These are phyloP conservation scores for Penicillium sp. DNA, from an alignment of 2,329 filamentous ascomycete genomes.

Conservation along the genomic window DNA sequence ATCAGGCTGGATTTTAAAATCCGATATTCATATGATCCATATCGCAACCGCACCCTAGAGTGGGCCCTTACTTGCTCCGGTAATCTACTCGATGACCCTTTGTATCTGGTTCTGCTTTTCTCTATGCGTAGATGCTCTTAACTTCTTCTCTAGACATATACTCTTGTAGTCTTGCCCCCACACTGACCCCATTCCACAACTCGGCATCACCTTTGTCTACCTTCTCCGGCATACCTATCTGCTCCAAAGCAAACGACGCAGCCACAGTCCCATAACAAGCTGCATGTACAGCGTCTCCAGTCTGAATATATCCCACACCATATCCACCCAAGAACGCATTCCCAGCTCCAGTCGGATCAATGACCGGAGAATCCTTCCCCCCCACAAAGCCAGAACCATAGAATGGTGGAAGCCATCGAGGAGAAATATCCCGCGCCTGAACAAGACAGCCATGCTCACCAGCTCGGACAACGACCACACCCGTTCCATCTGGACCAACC, in stretches of 20 bases:
- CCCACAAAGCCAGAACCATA: constrained; percentile 2
- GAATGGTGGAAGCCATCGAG: constrained; percentile 32
- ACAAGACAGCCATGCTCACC: constrained; percentile 33
- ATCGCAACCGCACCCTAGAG: background rate
- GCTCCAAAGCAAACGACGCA: constrained; percentile 33
- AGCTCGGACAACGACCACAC: constrained; percentile 29
- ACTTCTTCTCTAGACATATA: constrained; percentile 14
- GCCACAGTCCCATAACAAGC: constrained; percentile 34
- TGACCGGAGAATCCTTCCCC: constrained; percentile 8
- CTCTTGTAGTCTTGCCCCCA: constrained; percentile 14
- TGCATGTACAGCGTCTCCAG: constrained; percentile 20
- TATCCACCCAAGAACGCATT: constrained; percentile 40
- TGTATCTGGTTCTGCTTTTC: background rate
- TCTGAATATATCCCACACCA: constrained; percentile 25
- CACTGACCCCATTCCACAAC: constrained; percentile 19
- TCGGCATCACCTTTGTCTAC: constrained; percentile 5
- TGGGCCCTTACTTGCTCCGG: background rate
- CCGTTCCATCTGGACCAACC: constrained; percentile 17
- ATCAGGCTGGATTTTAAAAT: background rate
- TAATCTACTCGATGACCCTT: too few relatives aligned
- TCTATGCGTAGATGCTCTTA: background rate
- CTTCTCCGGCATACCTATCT: constrained; percentile 30
- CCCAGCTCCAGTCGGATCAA: constrained; percentile 40
- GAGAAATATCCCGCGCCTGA: constrained; percentile 1
- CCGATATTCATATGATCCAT: background rate